Evolutionary conservation across 331 rosid species (phyloP).

Genomic region (Telfairia occidentalis): DNA sequence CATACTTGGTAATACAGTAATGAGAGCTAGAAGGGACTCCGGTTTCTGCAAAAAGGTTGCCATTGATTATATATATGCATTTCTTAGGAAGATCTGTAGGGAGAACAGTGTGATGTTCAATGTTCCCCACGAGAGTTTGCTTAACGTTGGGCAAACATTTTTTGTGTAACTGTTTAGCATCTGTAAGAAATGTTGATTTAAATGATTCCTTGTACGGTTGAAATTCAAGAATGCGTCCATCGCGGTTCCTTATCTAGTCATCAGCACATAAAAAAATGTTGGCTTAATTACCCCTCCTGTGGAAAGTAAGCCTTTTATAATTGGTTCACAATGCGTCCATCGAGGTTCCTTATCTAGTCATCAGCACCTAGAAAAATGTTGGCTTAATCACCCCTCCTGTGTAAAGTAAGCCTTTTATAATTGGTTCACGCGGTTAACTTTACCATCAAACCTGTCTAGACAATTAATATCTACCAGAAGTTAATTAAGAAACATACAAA

Average conservation of each 20-base stretch:
- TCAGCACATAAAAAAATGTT: background rate
- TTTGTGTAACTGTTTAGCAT: constrained; percentile 27
- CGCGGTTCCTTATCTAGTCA: background rate
- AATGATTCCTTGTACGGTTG: background rate
- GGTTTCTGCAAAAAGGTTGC: constrained; percentile 48
- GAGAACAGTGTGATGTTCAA: constrained; percentile 66
- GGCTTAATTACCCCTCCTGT: background rate
- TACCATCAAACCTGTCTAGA: background rate
- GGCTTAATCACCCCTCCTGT: background rate
- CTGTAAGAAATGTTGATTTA: background rate
- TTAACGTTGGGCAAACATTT: constrained; percentile 82
- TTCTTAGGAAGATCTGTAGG: constrained; percentile 78
- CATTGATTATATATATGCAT: constrained; percentile 55
- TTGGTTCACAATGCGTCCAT: background rate
- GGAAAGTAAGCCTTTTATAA: background rate
- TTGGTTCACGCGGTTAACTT: background rate
- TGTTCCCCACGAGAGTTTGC: constrained; percentile 76
- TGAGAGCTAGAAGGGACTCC: constrained; percentile 67
- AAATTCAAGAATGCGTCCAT: background rate
- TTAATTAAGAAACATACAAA: background rate
- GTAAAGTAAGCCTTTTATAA: background rate
- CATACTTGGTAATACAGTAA: constrained; percentile 63
- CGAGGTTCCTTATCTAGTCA: background rate
- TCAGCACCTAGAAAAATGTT: background rate
- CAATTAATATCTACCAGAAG: background rate